Conservation (phyloP, 1,284 basidiomycete species). For the Fomes fomentarius region DNA sequence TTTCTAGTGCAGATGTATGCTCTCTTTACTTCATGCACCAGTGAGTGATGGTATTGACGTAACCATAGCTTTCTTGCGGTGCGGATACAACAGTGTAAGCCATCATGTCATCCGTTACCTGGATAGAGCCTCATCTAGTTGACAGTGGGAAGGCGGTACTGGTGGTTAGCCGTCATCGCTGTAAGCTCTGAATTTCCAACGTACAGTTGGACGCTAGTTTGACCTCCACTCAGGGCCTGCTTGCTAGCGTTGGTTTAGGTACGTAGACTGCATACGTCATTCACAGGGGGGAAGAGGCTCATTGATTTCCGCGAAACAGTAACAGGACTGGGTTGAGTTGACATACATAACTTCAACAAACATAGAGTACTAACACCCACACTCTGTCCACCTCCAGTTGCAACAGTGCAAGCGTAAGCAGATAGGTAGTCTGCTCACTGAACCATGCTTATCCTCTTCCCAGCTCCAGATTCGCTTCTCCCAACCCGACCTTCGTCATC, state of each 20-base stretch:
- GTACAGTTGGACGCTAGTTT: not conserved
- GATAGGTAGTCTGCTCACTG: no score
- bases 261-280: no score
- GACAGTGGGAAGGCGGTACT: constrained; percentile 15
- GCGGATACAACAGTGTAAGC: constrained; percentile 21
- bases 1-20: constrained; percentile 20
- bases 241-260: constrained; percentile 14
- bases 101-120: no score
- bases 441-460: not conserved
- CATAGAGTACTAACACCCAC: no score
- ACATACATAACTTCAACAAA: no score
- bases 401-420: constrained; percentile 14
- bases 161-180: constrained; percentile 11
- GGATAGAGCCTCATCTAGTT: no score
- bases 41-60: no score
- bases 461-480: constrained; percentile 1
- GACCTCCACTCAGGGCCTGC: constrained; percentile 1
- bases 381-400: not conserved
- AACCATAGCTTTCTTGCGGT: constrained; percentile 14
- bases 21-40: not conserved
- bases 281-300: no score
- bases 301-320: no score
- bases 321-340: constrained; percentile 6
- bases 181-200: not conserved
- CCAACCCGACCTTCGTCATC: constrained; percentile 4